Percentiles rank a stretch among this genome's conserved stretches.
Conservation (phyloP, 371 early-diverging fungal species). For the Batrachochytrium dendrobatidis region DNA sequence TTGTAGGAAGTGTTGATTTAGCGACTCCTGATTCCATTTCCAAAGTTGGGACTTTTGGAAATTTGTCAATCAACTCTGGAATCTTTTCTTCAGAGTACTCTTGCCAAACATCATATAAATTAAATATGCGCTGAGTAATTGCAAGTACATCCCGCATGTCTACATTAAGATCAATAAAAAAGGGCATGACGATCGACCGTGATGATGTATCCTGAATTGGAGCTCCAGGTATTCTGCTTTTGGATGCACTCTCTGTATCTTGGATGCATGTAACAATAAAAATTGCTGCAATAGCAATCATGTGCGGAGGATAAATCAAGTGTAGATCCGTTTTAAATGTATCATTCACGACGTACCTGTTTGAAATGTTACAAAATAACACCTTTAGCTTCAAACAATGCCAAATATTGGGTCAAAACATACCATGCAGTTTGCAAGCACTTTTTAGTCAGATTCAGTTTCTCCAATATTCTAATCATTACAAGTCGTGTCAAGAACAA, state of each 20-base stretch:
- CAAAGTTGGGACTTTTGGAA: neutral
- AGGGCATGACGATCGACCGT: neutral
- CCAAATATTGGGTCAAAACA: slow-evolving; percentile 3
- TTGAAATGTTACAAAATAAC: neutral
- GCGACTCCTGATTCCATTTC: neutral
- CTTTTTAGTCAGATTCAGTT: slow-evolving; percentile 19
- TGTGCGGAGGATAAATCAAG: slow-evolving; percentile 77
- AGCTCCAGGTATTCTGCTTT: neutral
- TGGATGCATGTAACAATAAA: neutral
- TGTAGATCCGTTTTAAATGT: slow-evolving; percentile 68
- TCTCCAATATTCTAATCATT: neutral
- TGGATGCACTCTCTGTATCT: neutral
- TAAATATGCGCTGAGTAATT: slow-evolving; percentile 8
- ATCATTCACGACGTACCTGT: slow-evolving; percentile 79
- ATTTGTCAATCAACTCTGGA: neutral
- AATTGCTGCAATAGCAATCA: slow-evolving; percentile 69
- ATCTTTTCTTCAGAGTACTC: neutral
- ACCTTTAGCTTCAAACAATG: neutral
- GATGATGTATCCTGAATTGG: neutral
- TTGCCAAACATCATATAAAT: slow-evolving; percentile 7
- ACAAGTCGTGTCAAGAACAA: neutral
- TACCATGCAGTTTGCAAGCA: slow-evolving; percentile 66
- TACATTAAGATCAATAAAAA: slow-evolving; percentile 1
- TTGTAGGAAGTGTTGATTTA: neutral
- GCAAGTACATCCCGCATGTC: slow-evolving; percentile 6